Evolutionary conservation across 768 basidiomycete species (phyloP), one percentile per base, ranked within the genome.

Genomic region (Tricholoma terreum): DNA sequence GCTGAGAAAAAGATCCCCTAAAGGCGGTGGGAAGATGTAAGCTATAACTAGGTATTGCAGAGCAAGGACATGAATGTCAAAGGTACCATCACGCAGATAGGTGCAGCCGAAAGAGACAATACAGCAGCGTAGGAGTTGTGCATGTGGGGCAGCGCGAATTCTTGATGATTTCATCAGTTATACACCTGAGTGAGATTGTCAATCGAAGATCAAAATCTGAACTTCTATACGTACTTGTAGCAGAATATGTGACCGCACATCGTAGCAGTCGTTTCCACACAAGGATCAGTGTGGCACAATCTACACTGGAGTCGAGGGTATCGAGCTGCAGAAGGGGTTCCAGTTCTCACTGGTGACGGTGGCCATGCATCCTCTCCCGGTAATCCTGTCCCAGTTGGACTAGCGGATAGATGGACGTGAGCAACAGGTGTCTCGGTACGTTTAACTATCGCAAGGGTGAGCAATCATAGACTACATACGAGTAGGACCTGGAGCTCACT

Each of bases 241-340:
- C 85, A 86, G 60, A 86, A 86, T 15, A 86, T 62, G 59, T 86
- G 85, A 3, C 85, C 85, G 61, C 85, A 86, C 68, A 83, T 80
- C 4, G 81, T 84, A 19, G 79, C 84, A 2, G 81, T 84, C 45
- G 79, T 75, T 57, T 84, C 77, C 34, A 77, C 74, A 52, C 81
- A 82, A 1, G 77, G 75, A 52, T 84, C 77, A 22, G 70, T 65
- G 5, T 73, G 69, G 60, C 84, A 85, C 1, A 76, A 67, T 24
- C 85, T 76, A 55, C 82, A 85, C 48, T 84, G 78, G 50, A 83
- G 63, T 5, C 65, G 63, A 42, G 63, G 55, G 27, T 46, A 53
- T 40, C 50, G 57, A n/a, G 30, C 15, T 4, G 46, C 27, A 49
- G 27, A n/a, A 8, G 46, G 46, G 7, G 56, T 54, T 51, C 38